phyloP scores from a whole-genome alignment of 2,329 filamentous ascomycete genomes.

The Botrytis fragariae region DNA sequence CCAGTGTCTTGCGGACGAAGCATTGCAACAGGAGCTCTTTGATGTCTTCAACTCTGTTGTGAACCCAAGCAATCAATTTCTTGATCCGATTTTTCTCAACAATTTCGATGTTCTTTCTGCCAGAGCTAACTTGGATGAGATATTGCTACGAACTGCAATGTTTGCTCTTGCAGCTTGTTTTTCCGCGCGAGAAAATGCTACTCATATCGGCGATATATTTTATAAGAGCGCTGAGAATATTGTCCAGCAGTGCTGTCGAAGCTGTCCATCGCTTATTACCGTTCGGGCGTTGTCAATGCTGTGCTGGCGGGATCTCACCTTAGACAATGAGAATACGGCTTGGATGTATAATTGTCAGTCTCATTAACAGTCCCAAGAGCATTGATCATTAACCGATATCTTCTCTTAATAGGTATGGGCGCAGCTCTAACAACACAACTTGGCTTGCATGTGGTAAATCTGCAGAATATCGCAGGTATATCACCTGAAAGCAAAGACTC shows the following conservation, averaged over 20 bases:
- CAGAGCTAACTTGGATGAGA: not conserved
- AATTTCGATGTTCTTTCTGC: not conserved
- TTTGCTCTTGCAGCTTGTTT: conserved; percentile 5
- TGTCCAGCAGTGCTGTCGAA: not conserved
- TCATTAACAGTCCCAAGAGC: not conserved
- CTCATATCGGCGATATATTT: conserved; percentile 6
- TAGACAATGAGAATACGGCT: not conserved
- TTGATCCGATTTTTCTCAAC: not conserved
- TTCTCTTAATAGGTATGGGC: not conserved
- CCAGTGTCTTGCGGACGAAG: not conserved
- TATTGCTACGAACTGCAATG: not conserved
- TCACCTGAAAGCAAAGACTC: not conserved
- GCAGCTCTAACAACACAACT: not conserved
- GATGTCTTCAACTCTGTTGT: not conserved
- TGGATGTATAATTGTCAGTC: conserved; percentile 6
- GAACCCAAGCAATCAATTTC: conserved; percentile 1
- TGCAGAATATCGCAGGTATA: not conserved
- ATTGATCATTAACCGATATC: not conserved
- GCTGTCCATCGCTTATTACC: not conserved
- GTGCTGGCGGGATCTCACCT: conserved; percentile 4
- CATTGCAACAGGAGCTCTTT: not conserved
- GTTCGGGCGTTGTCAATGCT: not conserved
- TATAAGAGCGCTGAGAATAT: not conserved
- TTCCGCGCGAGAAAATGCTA: not conserved
- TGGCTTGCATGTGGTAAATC: not conserved